Conservation (phyloP, 1,284 basidiomycete species). For the Apiotrichum porosum region DNA sequence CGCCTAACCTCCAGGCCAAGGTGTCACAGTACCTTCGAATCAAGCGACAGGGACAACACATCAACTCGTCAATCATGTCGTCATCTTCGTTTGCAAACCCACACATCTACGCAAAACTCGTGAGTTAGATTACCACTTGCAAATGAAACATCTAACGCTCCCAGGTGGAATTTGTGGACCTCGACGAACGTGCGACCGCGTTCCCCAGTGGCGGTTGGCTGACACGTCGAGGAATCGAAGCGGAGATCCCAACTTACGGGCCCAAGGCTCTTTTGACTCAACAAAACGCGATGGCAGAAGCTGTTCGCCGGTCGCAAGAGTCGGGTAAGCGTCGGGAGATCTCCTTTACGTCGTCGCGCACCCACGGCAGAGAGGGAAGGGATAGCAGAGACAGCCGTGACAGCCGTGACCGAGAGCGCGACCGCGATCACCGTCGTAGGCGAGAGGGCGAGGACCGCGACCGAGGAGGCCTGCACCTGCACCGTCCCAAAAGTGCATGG, state of each 20-base stretch:
- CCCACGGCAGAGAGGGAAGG: slow-evolving; percentile 6
- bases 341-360: slow-evolving; percentile 51
- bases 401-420: slow-evolving; percentile 16
- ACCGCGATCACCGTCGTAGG: background rate
- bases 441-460: background rate
- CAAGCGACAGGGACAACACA: slow-evolving; percentile 72
- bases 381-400: slow-evolving; percentile 13
- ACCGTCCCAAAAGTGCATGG: too few species aligned
- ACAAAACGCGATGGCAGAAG: slow-evolving; percentile 60
- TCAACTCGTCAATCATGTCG: slow-evolving; percentile 86
- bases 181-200: slow-evolving; percentile 77
- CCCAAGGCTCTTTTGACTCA: slow-evolving; percentile 41
- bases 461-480: background rate
- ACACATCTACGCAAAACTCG: slow-evolving; percentile 81
- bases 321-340: slow-evolving; percentile 57
- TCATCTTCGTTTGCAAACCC: slow-evolving; percentile 91
- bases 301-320: slow-evolving; percentile 54
- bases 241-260: slow-evolving; percentile 23
- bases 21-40: slow-evolving; percentile 67
- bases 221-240: slow-evolving; percentile 29
- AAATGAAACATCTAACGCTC: background rate
- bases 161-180: slow-evolving; percentile 76
- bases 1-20: slow-evolving; percentile 58
- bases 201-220: slow-evolving; percentile 57
- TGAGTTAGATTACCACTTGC: slow-evolving; percentile 14